Percentiles rank a stretch among this genome's conserved stretches.
phyloP scores from a whole-genome alignment of 75 land plant species.

The Pinus tabuliformis region DNA sequence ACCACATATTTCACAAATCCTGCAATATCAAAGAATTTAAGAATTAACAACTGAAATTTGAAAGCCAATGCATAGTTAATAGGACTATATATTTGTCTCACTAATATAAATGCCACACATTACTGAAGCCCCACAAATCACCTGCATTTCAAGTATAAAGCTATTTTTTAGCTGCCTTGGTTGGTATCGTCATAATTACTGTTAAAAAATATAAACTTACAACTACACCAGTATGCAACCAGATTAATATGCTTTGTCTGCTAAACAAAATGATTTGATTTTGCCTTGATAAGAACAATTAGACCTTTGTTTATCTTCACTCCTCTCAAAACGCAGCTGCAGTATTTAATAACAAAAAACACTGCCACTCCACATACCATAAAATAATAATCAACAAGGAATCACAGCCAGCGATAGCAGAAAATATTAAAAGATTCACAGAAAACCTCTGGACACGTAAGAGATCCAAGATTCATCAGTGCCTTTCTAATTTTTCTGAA shows the following conservation, averaged over 20 bases:
- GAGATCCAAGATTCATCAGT: too few relatives aligned
- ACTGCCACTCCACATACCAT: background rate
- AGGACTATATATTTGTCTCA: background rate
- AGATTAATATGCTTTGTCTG: background rate
- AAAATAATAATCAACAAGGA: background rate
- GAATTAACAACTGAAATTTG: conserved; percentile 1
- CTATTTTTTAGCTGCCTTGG: background rate
- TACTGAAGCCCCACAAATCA: background rate
- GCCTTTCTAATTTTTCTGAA: too few relatives aligned
- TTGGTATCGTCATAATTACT: background rate
- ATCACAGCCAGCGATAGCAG: background rate
- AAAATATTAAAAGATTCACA: background rate
- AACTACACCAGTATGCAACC: background rate
- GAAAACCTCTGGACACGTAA: background rate
- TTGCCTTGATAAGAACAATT: background rate
- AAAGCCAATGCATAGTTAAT: background rate
- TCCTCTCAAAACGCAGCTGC: background rate
- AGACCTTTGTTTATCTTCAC: background rate
- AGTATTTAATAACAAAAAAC: background rate
- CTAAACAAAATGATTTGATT: too few relatives aligned
- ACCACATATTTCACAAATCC: conserved; percentile 84
- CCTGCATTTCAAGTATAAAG: background rate
- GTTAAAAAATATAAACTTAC: background rate
- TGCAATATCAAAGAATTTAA: conserved; percentile 17
- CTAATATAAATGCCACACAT: background rate